Conservation (phyloP, 805 yeast species). For the Saturnispora kantuleensis region DNA sequence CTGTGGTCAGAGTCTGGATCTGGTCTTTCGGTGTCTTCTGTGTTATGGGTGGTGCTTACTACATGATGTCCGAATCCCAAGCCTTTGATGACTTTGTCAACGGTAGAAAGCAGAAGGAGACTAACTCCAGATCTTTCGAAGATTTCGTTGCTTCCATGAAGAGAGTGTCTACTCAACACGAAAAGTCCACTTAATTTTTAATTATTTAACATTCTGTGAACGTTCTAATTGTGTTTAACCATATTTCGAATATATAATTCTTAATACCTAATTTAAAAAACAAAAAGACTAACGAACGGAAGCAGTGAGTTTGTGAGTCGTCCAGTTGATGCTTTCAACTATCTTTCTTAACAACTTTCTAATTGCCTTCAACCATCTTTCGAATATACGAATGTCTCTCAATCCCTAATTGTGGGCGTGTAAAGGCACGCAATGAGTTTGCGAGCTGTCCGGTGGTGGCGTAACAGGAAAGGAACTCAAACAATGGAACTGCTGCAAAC, state of each 20-base stretch:
- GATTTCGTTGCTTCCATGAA: constrained; percentile 77
- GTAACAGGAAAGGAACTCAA: no score
- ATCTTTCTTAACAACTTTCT: no score
- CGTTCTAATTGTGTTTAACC: neutral
- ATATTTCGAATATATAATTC: neutral
- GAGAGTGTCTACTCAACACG: constrained; percentile 84
- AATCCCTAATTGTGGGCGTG: no score
- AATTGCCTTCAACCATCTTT: no score
- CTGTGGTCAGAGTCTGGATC: constrained; percentile 72
- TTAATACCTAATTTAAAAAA: neutral
- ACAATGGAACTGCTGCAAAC: no score
- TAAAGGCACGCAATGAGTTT: no score
- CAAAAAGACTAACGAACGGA: no score
- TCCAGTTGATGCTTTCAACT: no score
- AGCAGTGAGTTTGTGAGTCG: no score
- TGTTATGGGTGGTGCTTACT: constrained; percentile 93
- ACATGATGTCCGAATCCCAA: constrained; percentile 76
- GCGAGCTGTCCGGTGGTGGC: no score
- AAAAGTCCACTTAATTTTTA: constrained; percentile 49
- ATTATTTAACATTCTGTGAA: constrained; percentile 1
- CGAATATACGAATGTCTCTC: no score
- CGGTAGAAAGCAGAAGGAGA: constrained; percentile 61
- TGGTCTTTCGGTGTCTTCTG: constrained; percentile 97
- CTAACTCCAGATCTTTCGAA: constrained; percentile 59
- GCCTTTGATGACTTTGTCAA: constrained; percentile 76